Evolutionary conservation across 1,284 basidiomycete species (phyloP).

Genomic region (Melampsora occidentalis): DNA sequence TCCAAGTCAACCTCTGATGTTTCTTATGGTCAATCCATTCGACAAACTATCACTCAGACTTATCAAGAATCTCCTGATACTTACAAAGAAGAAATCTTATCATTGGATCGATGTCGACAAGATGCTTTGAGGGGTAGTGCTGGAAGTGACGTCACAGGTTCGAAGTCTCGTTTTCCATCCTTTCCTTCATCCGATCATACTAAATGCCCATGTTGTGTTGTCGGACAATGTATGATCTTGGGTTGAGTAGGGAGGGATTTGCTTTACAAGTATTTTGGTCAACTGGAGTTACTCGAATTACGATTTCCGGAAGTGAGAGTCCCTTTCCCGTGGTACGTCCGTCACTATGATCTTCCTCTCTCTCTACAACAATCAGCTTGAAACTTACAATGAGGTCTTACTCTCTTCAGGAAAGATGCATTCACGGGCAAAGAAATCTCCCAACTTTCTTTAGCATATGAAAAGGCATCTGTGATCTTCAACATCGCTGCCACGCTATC

Average conservation of each 20-base stretch:
- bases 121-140: slow-evolving; percentile 88
- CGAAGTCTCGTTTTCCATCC: slow-evolving; percentile 48
- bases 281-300: slow-evolving; percentile 93
- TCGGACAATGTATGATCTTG: not conserved
- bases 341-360: slow-evolving; percentile 42
- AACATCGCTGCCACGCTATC: slow-evolving; percentile 93
- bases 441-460: slow-evolving; percentile 93
- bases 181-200: not conserved
- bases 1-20: slow-evolving; percentile 62
- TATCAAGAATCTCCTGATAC: slow-evolving; percentile 90
- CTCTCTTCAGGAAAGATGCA: slow-evolving; percentile 70
- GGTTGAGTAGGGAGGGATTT: slow-evolving; percentile 71
- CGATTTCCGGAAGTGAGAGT: slow-evolving; percentile 95
- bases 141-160: slow-evolving; percentile 86
- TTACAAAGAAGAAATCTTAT: slow-evolving; percentile 76
- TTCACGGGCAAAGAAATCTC: slow-evolving; percentile 90
- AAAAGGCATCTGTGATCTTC: slow-evolving; percentile 97
- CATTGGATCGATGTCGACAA: slow-evolving; percentile 83
- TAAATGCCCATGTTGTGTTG: slow-evolving; percentile 8
- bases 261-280: slow-evolving; percentile 98
- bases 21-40: slow-evolving; percentile 86
- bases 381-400: not conserved
- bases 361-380: not conserved
- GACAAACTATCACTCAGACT: slow-evolving; percentile 78
- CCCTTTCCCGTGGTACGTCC: slow-evolving; percentile 73